phyloP scores from a whole-genome alignment of 1,139 yeast genomes.

The Yarrowia galli region DNA sequence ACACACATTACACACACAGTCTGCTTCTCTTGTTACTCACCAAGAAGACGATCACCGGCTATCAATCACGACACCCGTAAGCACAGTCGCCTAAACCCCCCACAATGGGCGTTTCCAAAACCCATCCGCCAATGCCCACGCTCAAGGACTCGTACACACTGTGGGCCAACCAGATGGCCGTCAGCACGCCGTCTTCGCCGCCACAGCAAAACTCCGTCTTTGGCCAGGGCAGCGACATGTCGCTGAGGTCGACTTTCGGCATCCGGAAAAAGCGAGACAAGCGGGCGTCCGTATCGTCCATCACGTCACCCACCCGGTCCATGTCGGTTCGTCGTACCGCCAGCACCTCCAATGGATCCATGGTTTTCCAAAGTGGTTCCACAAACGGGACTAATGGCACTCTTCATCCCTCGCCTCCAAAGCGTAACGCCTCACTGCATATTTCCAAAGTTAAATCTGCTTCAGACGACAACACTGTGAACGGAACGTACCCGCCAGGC shows the following conservation, averaged over 20 bases:
- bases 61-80: neutral
- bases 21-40: neutral
- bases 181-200: conserved; percentile 21
- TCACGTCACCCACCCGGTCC: conserved; percentile 8
- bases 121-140: conserved; percentile 32
- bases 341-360: neutral
- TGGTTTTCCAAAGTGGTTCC: too few species aligned
- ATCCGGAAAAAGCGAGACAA: conserved; percentile 24
- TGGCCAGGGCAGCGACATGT: conserved; percentile 13
- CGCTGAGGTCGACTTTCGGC: neutral
- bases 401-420: conserved; percentile 23
- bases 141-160: conserved; percentile 26
- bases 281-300: conserved; percentile 14
- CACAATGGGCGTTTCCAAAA: neutral
- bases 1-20: neutral
- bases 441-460: conserved; percentile 10
- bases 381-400: neutral
- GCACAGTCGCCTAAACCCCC: too few species aligned
- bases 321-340: neutral
- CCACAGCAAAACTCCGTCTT: conserved; percentile 16
- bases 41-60: neutral
- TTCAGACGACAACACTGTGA: conserved; percentile 5
- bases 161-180: conserved; percentile 37
- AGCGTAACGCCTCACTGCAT: conserved; percentile 32
- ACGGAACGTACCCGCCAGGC: neutral